Percentiles rank a stretch among this genome's conserved stretches.
These are phyloP conservation scores for Patellifolia procumbens DNA, from an alignment of 179 eudicot genomes.

Conservation along the genomic window DNA sequence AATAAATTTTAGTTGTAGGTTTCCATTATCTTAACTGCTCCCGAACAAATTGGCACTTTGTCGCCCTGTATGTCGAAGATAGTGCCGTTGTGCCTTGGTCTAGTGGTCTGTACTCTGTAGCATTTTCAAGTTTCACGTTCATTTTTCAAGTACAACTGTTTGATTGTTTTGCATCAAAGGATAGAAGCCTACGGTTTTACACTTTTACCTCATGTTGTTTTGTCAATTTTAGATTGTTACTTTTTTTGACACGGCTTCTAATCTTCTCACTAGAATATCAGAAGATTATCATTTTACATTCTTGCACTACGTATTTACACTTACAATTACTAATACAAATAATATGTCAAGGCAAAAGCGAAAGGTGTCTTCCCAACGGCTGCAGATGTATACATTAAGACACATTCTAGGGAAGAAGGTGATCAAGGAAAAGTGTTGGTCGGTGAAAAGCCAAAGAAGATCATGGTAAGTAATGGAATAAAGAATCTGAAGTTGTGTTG, in stretches of 20 bases:
- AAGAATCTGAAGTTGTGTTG: background rate
- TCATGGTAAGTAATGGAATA: background rate
- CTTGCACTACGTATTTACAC: background rate
- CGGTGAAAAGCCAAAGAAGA: slow-evolving; percentile 3
- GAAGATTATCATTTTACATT: too few relatives aligned
- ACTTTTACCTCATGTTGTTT: background rate
- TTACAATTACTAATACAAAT: background rate
- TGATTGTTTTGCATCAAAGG: background rate
- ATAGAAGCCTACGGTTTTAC: background rate
- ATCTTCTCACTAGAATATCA: too few relatives aligned
- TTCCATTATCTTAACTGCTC: too few relatives aligned
- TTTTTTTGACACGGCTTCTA: background rate
- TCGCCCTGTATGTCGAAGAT: too few relatives aligned
- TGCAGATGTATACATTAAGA: background rate
- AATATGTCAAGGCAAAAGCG: background rate
- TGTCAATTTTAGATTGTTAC: background rate
- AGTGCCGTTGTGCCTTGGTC: too few relatives aligned
- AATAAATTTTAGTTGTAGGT: too few relatives aligned
- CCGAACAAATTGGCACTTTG: too few relatives aligned
- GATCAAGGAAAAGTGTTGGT: background rate
- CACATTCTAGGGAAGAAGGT: slow-evolving; percentile 6
- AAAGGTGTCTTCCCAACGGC: slow-evolving; percentile 1
- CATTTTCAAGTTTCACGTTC: background rate
- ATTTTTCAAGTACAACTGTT: background rate
- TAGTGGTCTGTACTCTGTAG: too few relatives aligned